Evolutionary conservation across 2,329 filamentous ascomycete genomes (phyloP), one percentile per base, ranked within the genome.

Genomic region (Lasiodiplodia citricola): DNA sequence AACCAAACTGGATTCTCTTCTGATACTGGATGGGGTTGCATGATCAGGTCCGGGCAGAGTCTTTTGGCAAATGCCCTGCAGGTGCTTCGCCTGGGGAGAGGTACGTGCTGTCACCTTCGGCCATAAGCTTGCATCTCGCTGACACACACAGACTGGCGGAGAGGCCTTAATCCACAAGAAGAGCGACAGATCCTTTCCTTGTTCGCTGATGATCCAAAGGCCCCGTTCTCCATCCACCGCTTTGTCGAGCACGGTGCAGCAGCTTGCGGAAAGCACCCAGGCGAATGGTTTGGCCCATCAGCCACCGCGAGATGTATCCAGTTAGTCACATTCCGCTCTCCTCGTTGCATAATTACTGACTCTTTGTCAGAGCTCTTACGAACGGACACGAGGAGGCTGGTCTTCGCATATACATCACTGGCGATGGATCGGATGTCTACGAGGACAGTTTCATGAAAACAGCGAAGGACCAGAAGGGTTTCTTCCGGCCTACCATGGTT

Each of bases 241-340:
- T 99, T 99, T 75, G 96, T 99, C 44, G 86, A 90, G 66, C 92
- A 97, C 74, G 96, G 96, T 21, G 94, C 94, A 28, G 85, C 87
- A 44, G 91, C 91, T 2, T 99, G 96, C 79, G 94, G 93, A 4
- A 98, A 97, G 80, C 92, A 96, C 75, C 96, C 96, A 0, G 96
- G 96, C 47, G 93, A 98, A 81, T 99, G 96, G 96, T 99, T 99
- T 81, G 96, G 96, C 0, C 96, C 96, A n/a, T 97, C 94, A 21
- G 96, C 96, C 7, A 96, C 96, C 11, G 94, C 96, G 57, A 89
- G 91, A 68, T 98, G 96, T 79, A 97, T 99, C 73, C 91, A 96
- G 94, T 96, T 83, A 79, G 91, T 81, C 56, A 57, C 47, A 25
- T 8, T 25, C 14, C 25, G 10, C 41, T 18, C 41, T 50, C 7